Base-by-base conservation (phyloP, 805 yeast species). In the Cyberlindnera amylophila region DNA sequence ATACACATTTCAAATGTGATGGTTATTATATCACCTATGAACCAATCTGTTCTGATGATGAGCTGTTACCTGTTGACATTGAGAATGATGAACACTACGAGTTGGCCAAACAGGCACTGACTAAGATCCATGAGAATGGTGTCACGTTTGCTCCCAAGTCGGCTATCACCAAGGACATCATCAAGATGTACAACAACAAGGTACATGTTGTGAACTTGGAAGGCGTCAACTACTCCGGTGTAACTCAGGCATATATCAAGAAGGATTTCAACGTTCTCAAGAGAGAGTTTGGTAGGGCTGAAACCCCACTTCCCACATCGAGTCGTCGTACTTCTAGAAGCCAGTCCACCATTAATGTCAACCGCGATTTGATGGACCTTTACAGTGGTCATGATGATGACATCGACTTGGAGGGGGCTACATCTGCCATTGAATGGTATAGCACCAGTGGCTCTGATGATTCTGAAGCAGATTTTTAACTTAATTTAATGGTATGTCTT, bases 11-110 rank as follows among this genome's bases (percentile, higher is more conserved):
- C 41, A 55, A 49, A 21, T 36, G 53, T 9, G 62, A 58, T 42
- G 62, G 62, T 1, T 56, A 53, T 37, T 58, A 50, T 39, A 42
- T 58, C 11, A 26, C 56, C 2, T 58, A 51, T 33, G 55, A 53
- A 29, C 58, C 58, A 9, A 48, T 55, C 15, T 45, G 50, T 6
- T 15, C 35, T 3, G 34, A 43, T 8, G 49, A 52, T 11, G 53
- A 53, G 8, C 30, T 53, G 11, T 19, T 28, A 7, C 50, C 50
- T 11, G 15, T 53, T 6, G 53, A 56, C 35, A 10, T 15, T 1
- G 19, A 26, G 4, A 45, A 39, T 38, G 34, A 33, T 1, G 18
- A 27, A 10, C 58, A 56, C 21, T 49, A 45, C 32, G 45, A 47
- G 14, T 12, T 47, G 23, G 46, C 50, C 4, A 45, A 46, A 24